phyloP scores from a whole-genome alignment of 352 stramenopile species.

The Phytophthora macrochlamydospora region DNA sequence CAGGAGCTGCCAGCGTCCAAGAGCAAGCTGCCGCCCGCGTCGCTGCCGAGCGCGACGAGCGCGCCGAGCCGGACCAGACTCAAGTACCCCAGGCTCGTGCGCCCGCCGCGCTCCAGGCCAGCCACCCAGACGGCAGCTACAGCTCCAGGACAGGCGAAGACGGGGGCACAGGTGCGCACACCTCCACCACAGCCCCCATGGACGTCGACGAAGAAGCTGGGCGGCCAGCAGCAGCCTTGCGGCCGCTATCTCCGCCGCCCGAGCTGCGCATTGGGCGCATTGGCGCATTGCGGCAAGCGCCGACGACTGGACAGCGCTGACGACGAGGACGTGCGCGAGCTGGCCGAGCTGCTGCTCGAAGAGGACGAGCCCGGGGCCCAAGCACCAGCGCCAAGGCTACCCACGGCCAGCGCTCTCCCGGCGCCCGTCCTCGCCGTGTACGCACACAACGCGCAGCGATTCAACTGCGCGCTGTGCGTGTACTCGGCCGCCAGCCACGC shows the following conservation, averaged over 20 bases:
- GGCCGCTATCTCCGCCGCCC: not conserved
- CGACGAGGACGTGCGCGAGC: slow-evolving; percentile 9
- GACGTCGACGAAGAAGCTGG: not conserved
- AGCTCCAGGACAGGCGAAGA: not conserved
- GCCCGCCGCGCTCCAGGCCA: not conserved
- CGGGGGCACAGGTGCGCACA: not conserved
- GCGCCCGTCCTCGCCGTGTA: slow-evolving; percentile 17
- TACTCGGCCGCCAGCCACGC: slow-evolving; percentile 17
- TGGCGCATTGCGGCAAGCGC: slow-evolving; percentile 11
- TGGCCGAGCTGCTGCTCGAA: slow-evolving; percentile 12
- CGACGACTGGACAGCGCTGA: slow-evolving; percentile 10
- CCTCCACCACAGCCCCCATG: slow-evolving; percentile 4
- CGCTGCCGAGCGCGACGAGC: not conserved
- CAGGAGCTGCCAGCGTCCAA: not conserved
- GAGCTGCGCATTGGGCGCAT: not conserved
- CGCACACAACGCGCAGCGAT: slow-evolving; percentile 22
- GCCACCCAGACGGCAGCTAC: not conserved
- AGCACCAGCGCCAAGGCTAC: slow-evolving; percentile 8
- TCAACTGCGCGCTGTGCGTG: slow-evolving; percentile 22
- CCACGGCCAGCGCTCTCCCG: slow-evolving; percentile 10
- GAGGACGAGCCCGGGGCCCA: slow-evolving; percentile 7
- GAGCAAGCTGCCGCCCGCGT: not conserved
- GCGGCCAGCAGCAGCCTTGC: not conserved
- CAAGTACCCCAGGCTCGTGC: not conserved
- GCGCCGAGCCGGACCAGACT: not conserved